Base-by-base conservation (phyloP, 305 asterid species). In the Solanum hybrid region DNA sequence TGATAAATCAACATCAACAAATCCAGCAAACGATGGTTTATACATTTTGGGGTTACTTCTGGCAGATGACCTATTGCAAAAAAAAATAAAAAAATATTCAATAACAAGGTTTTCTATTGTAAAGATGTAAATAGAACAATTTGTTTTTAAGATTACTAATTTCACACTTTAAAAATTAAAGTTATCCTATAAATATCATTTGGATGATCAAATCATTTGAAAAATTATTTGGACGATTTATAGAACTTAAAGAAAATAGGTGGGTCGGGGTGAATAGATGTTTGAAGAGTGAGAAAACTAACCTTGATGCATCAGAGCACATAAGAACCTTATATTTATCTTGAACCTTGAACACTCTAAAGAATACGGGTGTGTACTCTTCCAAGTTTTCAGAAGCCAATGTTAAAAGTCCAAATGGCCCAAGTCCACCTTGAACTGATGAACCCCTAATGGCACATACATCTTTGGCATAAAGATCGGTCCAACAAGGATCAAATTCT, bases 1-100 rank as follows among this genome's bases (percentile, higher is more conserved):
- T 37, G 88, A 24, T 61, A 93, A 40, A 61, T 93, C 92, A 10
- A 89, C 93, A 64, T 93, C 92, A 22, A 93, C 92, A 39, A 86
- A 92, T 40, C 95, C 94, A 46, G 93, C 94, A 46, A 90, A 93
- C 2, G 93, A 90, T n/a, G 94, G 93, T 46, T 78, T 90, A 86
- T 89, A 91, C 83, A 90, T 24, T 24, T 28, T 74, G 10, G 33
- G 12, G 20, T 67, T 26, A 69, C 87, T 29, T 69, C 34, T 79
- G 29, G 81, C 34, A 13, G 94, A 75, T 11, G 95, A 92, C 16
- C 95, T 93, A 90, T 24, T 24, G 22, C 29, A 22, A 29, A 74
- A 12, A 28, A 39, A 1, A 37, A 20, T 13, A 73, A 11, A 24
- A 20, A 26, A 28, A 5, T 33, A 12, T 8, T 20, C 3, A n/a